Base-by-base conservation (phyloP, 2,329 filamentous ascomycete species). In the Fusarium sublunatum region DNA sequence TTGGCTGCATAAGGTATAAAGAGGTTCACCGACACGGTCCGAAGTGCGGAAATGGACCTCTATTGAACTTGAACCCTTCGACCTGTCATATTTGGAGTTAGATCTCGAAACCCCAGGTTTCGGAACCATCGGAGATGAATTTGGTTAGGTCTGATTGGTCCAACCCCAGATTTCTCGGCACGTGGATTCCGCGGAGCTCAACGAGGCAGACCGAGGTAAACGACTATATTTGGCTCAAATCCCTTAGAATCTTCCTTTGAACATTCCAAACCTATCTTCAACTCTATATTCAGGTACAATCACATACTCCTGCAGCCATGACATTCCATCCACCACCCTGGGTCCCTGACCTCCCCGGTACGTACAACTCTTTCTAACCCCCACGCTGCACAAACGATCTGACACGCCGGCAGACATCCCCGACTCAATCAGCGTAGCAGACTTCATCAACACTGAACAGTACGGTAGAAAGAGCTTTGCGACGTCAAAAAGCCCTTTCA, bases 401-500 rank as follows among this genome's bases (percentile, higher is more conserved):
- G 36, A 61, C 29, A 29, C 26, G 1, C 2, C 1, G 19, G 7
- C 3, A 65, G 61, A 50, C 3, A 42, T 65, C 6, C 61, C 61
- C 9, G 61, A 65, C 28, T 62, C 61, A 7, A 51, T 65, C 38
- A 83, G 91, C 1, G 83, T 96, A 52, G 83, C 83, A 67, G 87
- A 94, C 45, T 96, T 96, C 75, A 88, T 96, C 79, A 93, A 71
- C 76, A 83, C 46, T 83, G 86, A 70, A 1, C n/a, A 48, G 5
- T 38, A 65, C 15, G 39, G 64, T 13, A 59, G 91, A 38, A 76
- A 79, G 47, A 81, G 89, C 2, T 76, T 91, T 5, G 80, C 83
- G n/a, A 78, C 85, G 58, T 89, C 91, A 8, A 81, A 81, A 42
- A 84, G 88, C 52, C 90, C 91, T 0, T 96, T 90, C 75, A 92